These are phyloP conservation scores for Alternaria consortialis DNA, from an alignment of 2,329 filamentous ascomycete species.

Conservation along the genomic window DNA sequence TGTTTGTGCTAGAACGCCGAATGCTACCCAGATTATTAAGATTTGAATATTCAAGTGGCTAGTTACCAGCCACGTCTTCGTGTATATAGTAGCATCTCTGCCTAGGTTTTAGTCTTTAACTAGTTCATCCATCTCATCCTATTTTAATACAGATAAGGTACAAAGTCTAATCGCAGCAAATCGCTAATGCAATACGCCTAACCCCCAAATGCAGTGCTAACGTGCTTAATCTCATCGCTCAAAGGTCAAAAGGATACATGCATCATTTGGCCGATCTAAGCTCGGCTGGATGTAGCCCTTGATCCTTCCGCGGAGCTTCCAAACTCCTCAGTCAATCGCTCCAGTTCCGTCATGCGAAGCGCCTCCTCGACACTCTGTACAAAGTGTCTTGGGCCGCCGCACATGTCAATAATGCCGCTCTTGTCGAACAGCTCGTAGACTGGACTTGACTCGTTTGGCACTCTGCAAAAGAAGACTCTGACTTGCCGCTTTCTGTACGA, in stretches of 20 bases:
- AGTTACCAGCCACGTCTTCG: too few species aligned
- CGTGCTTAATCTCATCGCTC: not conserved
- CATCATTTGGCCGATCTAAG: constrained; percentile 1
- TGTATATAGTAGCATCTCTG: too few species aligned
- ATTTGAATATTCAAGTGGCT: too few species aligned
- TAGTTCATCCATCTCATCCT: too few species aligned
- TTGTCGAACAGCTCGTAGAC: constrained; percentile 78
- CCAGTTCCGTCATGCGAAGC: constrained; percentile 78
- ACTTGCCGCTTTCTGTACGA: constrained; percentile 81
- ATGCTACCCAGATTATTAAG: not conserved
- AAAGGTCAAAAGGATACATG: not conserved
- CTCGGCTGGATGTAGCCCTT: constrained; percentile 21
- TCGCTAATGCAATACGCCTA: not conserved
- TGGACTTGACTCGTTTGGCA: constrained; percentile 59
- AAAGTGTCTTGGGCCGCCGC: constrained; percentile 81
- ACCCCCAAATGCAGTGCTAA: not conserved
- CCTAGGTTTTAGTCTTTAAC: too few species aligned
- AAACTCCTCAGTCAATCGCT: constrained; percentile 60
- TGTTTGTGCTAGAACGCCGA: not conserved
- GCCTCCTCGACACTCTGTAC: constrained; percentile 86
- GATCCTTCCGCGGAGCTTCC: constrained; percentile 38
- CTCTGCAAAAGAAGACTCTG: constrained; percentile 75
- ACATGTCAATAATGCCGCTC: constrained; percentile 85
- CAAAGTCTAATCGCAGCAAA: not conserved
- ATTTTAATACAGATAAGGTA: not conserved